Evolutionary conservation across 495 filamentous ascomycete species (phyloP).

Genomic region (Aspergillus ostianus): DNA sequence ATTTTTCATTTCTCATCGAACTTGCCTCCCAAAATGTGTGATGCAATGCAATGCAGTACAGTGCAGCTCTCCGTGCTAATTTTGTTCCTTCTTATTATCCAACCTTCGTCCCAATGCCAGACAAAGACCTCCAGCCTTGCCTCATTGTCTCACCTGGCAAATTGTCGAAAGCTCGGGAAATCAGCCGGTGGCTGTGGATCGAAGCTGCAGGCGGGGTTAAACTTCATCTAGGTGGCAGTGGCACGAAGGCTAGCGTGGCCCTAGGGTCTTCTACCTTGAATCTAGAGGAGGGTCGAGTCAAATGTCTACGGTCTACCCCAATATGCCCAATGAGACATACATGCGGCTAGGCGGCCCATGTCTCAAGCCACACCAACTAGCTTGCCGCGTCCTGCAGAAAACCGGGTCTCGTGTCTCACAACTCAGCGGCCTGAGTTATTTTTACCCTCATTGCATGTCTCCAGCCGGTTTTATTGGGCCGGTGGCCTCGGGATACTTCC

Average conservation of each 20-base stretch:
- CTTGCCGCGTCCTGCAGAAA: background rate
- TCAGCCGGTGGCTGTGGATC: background rate
- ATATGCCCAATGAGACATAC: slow-evolving; percentile 11
- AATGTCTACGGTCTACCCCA: background rate
- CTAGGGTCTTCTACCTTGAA: background rate
- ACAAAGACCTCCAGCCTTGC: slow-evolving; percentile 1
- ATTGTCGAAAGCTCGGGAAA: background rate
- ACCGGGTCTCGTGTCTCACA: slow-evolving; percentile 2
- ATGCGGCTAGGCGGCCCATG: slow-evolving; percentile 12
- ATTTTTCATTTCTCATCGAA: background rate
- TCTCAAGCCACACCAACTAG: slow-evolving; percentile 7
- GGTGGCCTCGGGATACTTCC: background rate
- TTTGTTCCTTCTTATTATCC: background rate
- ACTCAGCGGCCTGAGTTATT: background rate
- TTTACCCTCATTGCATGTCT: background rate
- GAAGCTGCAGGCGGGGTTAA: background rate
- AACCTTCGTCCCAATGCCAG: background rate
- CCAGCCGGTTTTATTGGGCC: background rate
- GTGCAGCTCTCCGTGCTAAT: background rate
- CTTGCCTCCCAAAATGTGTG: background rate
- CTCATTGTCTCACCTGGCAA: slow-evolving; percentile 5
- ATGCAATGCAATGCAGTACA: background rate
- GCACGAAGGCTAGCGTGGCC: background rate
- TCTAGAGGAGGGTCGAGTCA: background rate
- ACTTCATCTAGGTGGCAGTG: background rate